A percentile compares a stretch with the other conserved stretches of the same genome.
Evolutionary conservation across 257 asterid genomes (phyloP).

Genomic region (Craterostigma plantagineum): DNA sequence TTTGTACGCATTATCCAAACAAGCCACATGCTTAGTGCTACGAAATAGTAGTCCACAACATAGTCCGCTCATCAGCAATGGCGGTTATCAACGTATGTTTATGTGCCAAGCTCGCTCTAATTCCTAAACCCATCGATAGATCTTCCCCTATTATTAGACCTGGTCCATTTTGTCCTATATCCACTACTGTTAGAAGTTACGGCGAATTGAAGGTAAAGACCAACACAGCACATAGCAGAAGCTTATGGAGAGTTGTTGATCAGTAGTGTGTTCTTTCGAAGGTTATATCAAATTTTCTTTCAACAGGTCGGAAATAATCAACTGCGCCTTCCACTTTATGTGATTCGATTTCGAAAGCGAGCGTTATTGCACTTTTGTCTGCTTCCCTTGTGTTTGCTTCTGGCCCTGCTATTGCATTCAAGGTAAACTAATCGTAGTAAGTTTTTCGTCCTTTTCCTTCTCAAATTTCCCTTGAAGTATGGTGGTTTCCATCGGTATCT

Average conservation of each 20-base stretch:
- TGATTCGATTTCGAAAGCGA: constrained; percentile 42
- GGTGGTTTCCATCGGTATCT: too few species aligned
- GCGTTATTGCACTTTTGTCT: constrained; percentile 47
- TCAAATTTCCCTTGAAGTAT: too few species aligned
- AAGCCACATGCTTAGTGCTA: too few species aligned
- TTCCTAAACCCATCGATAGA: not conserved
- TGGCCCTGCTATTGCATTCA: constrained; percentile 82
- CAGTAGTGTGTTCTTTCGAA: not conserved
- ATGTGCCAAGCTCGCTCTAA: not conserved
- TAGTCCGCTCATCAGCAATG: not conserved
- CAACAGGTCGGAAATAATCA: constrained; percentile 17
- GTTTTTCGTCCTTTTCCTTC: not conserved
- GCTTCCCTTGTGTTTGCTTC: constrained; percentile 58
- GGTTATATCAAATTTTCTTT: not conserved
- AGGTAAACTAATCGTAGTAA: constrained; percentile 16
- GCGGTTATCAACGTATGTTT: not conserved
- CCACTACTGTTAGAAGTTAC: not conserved
- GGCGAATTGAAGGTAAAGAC: too few species aligned
- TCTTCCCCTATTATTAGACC: not conserved
- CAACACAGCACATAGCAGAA: not conserved
- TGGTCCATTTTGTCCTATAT: not conserved
- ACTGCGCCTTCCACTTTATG: constrained; percentile 15
- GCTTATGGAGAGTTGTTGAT: not conserved
- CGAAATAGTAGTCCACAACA: too few species aligned
- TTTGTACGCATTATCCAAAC: too few species aligned